These are phyloP conservation scores for Penicillium sp. DNA, from an alignment of 2,329 filamentous ascomycete species.

Conservation along the genomic window DNA sequence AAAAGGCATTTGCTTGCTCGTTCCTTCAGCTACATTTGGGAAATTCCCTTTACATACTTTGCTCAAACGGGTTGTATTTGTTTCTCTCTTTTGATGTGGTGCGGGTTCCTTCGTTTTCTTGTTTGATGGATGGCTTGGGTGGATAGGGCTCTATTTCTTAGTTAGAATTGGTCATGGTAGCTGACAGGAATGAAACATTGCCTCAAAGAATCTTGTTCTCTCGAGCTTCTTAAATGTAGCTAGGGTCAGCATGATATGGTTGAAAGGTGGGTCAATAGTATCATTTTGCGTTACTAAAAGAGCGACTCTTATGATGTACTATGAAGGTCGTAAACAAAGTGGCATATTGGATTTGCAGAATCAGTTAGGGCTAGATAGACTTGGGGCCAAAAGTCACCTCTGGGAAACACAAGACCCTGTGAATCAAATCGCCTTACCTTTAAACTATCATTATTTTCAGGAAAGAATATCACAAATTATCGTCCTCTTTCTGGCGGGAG, in stretches of 20 bases:
- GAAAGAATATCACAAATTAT: no score
- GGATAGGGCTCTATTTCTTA: background rate
- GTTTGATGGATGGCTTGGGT: background rate
- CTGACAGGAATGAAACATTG: slow-evolving; percentile 6
- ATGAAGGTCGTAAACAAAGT: no score
- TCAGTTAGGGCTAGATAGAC: no score
- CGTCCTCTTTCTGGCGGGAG: no score
- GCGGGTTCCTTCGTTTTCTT: background rate
- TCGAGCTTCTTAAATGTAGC: background rate
- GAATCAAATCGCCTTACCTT: no score
- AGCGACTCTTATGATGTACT: no score
- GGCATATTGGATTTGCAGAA: no score
- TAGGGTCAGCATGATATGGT: background rate
- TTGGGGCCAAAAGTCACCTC: no score
- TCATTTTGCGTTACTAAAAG: no score
- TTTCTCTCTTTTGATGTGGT: background rate
- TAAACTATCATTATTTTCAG: no score
- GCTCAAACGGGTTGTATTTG: background rate
- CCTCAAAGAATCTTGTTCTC: background rate
- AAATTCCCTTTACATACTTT: background rate
- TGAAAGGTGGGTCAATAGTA: no score
- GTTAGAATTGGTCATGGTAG: slow-evolving; percentile 8
- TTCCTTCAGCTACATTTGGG: slow-evolving; percentile 4
- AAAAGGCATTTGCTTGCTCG: background rate
- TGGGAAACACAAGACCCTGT: no score